Conservation (phyloP, 2,329 filamentous ascomycete genomes). For the Pseudogymnoascus destructans region DNA sequence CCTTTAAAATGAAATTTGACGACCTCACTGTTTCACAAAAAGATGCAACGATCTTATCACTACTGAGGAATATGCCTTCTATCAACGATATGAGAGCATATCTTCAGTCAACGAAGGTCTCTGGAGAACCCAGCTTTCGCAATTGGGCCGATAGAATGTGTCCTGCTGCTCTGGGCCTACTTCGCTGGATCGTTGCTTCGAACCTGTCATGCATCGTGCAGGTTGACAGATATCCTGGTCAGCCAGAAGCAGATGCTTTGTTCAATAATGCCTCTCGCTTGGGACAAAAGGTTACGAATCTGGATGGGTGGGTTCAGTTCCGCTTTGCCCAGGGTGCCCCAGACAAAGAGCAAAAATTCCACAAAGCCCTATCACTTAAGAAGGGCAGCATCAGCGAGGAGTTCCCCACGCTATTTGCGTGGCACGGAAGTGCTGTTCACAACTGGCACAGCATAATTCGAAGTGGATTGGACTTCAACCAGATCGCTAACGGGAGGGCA, state of each 20-base stretch:
- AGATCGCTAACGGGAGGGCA: conserved; percentile 49
- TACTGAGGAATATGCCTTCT: conserved; percentile 47
- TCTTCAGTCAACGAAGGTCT: conserved; percentile 27
- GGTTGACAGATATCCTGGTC: conserved; percentile 37
- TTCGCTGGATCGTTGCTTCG: conserved; percentile 83
- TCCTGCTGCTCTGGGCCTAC: conserved; percentile 49
- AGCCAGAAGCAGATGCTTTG: conserved; percentile 18
- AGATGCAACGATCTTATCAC: conserved; percentile 34
- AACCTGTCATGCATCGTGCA: conserved; percentile 79
- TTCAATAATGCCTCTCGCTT: conserved; percentile 17
- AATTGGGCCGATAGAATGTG: conserved; percentile 48
- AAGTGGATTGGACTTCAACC: conserved; percentile 62
- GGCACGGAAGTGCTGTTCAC: conserved; percentile 62
- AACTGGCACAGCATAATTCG: conserved; percentile 92
- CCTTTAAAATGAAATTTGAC: conserved; percentile 46
- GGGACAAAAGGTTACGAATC: conserved; percentile 40
- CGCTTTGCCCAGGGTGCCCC: conserved; percentile 78
- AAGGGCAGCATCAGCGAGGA: conserved; percentile 18
- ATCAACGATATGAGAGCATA: conserved; percentile 44
- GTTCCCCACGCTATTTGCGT: conserved; percentile 66
- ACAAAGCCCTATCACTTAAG: conserved; percentile 42
- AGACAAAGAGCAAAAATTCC: conserved; percentile 70
- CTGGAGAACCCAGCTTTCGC: conserved; percentile 26
- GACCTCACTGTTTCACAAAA: conserved; percentile 35
- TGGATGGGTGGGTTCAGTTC: conserved; percentile 63